Conservation (phyloP, 768 basidiomycete species). For the Chiua virens region DNA sequence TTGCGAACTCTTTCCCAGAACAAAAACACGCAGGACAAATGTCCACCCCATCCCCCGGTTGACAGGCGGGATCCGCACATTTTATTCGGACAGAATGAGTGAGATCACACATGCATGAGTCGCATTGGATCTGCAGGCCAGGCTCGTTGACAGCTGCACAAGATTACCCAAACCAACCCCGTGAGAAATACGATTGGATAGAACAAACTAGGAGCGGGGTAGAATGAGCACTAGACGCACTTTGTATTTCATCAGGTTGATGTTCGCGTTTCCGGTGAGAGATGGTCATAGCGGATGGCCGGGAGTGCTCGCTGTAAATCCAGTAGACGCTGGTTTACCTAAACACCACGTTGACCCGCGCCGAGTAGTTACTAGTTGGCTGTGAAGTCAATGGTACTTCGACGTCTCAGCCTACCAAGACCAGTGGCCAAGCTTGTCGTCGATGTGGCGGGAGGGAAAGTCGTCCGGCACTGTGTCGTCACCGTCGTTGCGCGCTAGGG, state of each 20-base stretch:
- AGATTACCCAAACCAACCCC: slow-evolving; percentile 29
- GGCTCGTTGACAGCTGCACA: slow-evolving; percentile 72
- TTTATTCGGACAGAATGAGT: slow-evolving; percentile 97
- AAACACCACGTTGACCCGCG: too few relatives aligned
- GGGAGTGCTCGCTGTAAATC: not conserved
- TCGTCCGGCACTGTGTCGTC: not conserved
- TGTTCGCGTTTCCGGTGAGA: slow-evolving; percentile 66
- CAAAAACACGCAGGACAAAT: slow-evolving; percentile 93
- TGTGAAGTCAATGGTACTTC: not conserved
- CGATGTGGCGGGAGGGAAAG: not conserved
- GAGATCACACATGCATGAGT: slow-evolving; percentile 81
- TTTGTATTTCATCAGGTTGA: slow-evolving; percentile 63
- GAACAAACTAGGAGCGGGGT: too few relatives aligned
- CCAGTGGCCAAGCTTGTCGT: not conserved
- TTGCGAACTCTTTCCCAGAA: slow-evolving; percentile 83
- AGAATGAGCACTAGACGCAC: too few relatives aligned
- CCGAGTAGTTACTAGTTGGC: not conserved
- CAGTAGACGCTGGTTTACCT: not conserved
- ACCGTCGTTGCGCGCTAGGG: slow-evolving; percentile 15
- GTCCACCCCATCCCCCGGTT: slow-evolving; percentile 80
- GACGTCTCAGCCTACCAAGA: not conserved
- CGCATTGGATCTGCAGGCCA: slow-evolving; percentile 81
- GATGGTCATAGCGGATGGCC: slow-evolving; percentile 49
- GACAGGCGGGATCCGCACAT: slow-evolving; percentile 82
- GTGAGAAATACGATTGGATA: slow-evolving; percentile 27